Conservation (phyloP, 2,329 filamentous ascomycete species). For the Neonectria neomacrospora region DNA sequence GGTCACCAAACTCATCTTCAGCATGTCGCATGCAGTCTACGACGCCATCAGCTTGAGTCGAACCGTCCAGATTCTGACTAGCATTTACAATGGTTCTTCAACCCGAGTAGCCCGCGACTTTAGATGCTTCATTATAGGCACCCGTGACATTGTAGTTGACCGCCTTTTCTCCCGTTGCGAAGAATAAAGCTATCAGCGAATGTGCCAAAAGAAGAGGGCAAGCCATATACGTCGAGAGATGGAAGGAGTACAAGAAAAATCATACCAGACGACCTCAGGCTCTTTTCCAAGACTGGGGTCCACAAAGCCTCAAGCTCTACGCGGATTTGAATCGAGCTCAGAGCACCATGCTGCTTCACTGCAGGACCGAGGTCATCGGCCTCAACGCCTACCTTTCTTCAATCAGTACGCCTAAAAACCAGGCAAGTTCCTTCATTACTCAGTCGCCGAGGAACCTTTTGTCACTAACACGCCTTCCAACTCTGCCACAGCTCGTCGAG, state of each 20-base stretch:
- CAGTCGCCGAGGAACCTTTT: neutral
- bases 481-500: too few relatives aligned
- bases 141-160: too few relatives aligned
- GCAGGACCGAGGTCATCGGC: slow-evolving; percentile 23
- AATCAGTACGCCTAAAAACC: neutral
- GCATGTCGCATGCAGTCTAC: too few relatives aligned
- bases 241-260: neutral
- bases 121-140: too few relatives aligned
- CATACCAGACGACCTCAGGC: neutral
- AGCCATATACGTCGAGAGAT: neutral
- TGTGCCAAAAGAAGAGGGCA: neutral
- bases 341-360: slow-evolving; percentile 26
- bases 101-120: too few relatives aligned
- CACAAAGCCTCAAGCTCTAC: slow-evolving; percentile 12
- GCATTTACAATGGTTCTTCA: too few relatives aligned
- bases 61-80: too few relatives aligned
- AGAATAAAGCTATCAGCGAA: neutral
- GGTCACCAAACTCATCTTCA: too few relatives aligned
- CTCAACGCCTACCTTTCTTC: slow-evolving; percentile 15
- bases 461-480: neutral
- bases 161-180: too few relatives aligned
- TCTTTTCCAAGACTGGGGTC: slow-evolving; percentile 1
- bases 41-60: too few relatives aligned
- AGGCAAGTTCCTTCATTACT: neutral
- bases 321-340: neutral